Percentiles rank a stretch among this genome's conserved stretches.
phyloP scores from a whole-genome alignment of 805 yeast genomes.

The Monosporozyma solicola region DNA sequence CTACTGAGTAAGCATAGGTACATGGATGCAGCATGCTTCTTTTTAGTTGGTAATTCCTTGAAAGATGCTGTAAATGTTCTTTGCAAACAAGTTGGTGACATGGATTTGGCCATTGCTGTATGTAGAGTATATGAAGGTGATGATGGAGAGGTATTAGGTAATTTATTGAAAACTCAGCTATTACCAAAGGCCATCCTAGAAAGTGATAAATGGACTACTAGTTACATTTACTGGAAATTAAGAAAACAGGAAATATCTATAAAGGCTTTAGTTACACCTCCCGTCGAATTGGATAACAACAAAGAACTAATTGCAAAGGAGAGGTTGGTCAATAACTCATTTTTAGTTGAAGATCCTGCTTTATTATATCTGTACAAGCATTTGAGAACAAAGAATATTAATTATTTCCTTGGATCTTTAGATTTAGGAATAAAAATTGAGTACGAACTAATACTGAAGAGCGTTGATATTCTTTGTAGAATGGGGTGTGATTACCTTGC shows the following conservation, averaged over 20 bases:
- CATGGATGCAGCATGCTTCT: constrained; percentile 82
- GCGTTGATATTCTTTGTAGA: constrained; percentile 58
- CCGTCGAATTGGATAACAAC: constrained; percentile 33
- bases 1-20: constrained; percentile 80
- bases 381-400: constrained; percentile 45
- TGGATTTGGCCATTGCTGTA: constrained; percentile 69
- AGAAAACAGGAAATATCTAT: constrained; percentile 43
- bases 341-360: constrained; percentile 74
- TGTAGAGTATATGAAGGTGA: constrained; percentile 69
- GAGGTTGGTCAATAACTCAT: constrained; percentile 33
- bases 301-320: constrained; percentile 23
- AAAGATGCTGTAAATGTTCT: constrained; percentile 73
- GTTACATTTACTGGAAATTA: constrained; percentile 72
- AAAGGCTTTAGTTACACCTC: constrained; percentile 55
- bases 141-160: constrained; percentile 42
- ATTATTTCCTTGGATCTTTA: constrained; percentile 42
- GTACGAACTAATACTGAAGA: constrained; percentile 50
- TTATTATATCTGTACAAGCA: constrained; percentile 55
- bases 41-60: constrained; percentile 65
- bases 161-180: constrained; percentile 41
- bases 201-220: constrained; percentile 75
- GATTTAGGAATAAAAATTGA: constrained; percentile 41
- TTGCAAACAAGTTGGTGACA: constrained; percentile 55
- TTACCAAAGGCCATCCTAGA: constrained; percentile 47
- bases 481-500: constrained; percentile 90